phyloP scores from a whole-genome alignment of 257 asterid species.

The Ajuga chamaepitys region DNA sequence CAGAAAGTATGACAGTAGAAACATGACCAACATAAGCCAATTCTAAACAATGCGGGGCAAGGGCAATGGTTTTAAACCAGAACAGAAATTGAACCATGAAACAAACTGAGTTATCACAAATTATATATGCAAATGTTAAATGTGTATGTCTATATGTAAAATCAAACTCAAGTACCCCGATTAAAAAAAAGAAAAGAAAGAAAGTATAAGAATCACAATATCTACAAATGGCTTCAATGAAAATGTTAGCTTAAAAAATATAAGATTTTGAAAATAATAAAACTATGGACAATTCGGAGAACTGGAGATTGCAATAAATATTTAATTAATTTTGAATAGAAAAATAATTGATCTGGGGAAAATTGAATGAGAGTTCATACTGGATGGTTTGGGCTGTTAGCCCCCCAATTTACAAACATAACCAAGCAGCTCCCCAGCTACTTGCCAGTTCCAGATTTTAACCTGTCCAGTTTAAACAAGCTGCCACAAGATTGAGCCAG shows the following conservation, averaged over 20 bases:
- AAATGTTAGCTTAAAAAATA: not conserved
- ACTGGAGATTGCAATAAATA: not conserved
- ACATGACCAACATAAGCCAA: not conserved
- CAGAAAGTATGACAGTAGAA: not conserved
- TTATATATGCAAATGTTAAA: not conserved
- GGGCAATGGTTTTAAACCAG: not conserved
- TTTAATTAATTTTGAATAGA: not conserved
- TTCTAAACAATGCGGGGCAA: not conserved
- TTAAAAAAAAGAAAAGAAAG: not conserved
- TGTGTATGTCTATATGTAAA: not conserved
- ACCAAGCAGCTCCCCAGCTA: not conserved
- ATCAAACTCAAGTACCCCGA: not conserved
- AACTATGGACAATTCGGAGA: not conserved
- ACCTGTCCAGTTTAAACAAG: not conserved
- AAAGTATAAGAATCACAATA: not conserved
- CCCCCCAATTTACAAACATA: not conserved
- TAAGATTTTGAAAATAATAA: not conserved
- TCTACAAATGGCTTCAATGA: not conserved
- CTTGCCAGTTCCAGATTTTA: not conserved
- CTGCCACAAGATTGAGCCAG: not conserved
- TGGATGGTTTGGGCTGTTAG: not conserved
- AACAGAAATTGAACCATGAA: too few relatives aligned
- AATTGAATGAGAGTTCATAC: not conserved
- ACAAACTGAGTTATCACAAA: not conserved
- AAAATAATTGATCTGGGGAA: not conserved